Base-by-base conservation (phyloP, 805 yeast genomes). In the Candida vartiovaarae region DNA sequence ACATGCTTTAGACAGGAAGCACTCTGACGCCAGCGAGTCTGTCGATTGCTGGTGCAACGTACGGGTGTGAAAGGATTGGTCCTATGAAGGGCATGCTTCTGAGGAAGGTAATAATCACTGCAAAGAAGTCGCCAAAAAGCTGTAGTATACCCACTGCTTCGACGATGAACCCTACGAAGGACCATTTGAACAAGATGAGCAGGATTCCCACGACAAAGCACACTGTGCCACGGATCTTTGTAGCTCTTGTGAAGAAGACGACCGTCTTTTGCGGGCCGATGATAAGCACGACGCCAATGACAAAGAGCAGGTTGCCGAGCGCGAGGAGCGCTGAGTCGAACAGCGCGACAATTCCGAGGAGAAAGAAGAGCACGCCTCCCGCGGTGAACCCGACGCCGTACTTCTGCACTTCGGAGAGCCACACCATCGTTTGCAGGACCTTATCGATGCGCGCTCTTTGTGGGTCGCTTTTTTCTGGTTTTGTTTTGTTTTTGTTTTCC, bases 331-430 rank as follows among this genome's bases (percentile, higher is more conserved):
- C 90, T 7, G 95, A 72, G 60, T 93, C 97, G 59, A 93, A 93
- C 50, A 91, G 79, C 15, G 95, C 77, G 56, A 89, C 55, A 29
- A 91, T 74, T 6, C 99, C 99, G 23, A 91, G 68, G 4, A 86
- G 57, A 63, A 93, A 84, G 59, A 88, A 82, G 26, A 38, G 53
- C 62, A 39, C 60, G 64, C 81, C 96, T 31, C 83, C 84, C 15
- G 95, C 89, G 4, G 96, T 86, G 71, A 89, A 83, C 3, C 87
- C 96, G 20, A 87, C 96, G 32, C 98, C 98, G 57, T 83, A 80
- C 65, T 89, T 46, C 29, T 50, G 54, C 10, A 44, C 11, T 39
- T 50, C 50, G 5, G 50, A 46, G 11, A 50, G 46, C 54, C 54
- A 50, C 9, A 49, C 44, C 47, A 40, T 40, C 34, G 35, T 39